Evolutionary conservation across 139 green algal species (phyloP).

Genomic region (Astrephomene gubernaculifera): DNA sequence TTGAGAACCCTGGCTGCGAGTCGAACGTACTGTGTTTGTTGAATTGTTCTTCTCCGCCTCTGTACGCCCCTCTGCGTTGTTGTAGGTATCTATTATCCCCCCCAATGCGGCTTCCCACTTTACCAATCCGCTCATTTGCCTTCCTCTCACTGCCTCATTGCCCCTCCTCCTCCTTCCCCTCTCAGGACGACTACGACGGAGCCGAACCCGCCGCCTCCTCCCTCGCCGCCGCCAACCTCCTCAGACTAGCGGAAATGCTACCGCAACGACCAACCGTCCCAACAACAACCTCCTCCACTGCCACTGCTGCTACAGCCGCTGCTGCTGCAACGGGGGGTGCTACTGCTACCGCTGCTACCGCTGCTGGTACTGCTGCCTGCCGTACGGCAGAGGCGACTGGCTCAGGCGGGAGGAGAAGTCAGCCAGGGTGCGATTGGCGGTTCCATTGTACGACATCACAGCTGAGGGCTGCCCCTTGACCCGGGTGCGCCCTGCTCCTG

Average conservation of each 20-base stretch:
- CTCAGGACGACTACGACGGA: slow-evolving; percentile 90
- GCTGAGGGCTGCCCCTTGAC: no score
- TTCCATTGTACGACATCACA: background rate
- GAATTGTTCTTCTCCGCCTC: background rate
- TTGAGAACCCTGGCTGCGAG: background rate
- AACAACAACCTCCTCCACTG: no score
- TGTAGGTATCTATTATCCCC: background rate
- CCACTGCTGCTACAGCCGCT: no score
- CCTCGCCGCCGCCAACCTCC: slow-evolving; percentile 80
- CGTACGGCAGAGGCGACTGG: background rate
- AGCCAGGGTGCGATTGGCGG: background rate
- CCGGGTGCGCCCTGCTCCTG: no score
- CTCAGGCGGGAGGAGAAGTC: background rate
- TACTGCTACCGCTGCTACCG: background rate
- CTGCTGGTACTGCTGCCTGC: background rate
- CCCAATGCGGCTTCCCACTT: background rate
- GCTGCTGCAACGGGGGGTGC: background rate
- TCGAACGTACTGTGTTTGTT: background rate
- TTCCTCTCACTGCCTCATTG: background rate
- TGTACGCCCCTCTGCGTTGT: background rate
- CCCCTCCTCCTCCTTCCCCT: background rate
- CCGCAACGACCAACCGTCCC: slow-evolving; percentile 1
- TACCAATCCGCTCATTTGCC: background rate
- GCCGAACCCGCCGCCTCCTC: slow-evolving; percentile 87
- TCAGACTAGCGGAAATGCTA: slow-evolving; percentile 68